phyloP scores from a whole-genome alignment of 352 stramenopile genomes.

The Halophytophthora batemanensis region DNA sequence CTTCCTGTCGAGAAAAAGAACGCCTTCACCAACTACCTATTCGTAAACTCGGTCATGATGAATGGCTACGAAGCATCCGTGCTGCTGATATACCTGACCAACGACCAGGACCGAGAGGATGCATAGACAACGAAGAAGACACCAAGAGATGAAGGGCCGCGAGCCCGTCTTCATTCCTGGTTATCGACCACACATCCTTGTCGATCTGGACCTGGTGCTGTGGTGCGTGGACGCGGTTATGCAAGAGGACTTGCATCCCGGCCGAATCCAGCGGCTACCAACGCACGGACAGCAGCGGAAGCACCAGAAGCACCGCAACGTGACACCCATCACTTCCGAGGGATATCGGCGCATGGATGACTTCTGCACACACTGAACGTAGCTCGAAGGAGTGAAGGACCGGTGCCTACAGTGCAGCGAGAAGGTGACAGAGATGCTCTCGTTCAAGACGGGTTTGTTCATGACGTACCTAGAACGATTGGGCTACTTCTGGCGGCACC shows the following conservation, averaged over 20 bases:
- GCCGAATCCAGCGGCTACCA: background rate
- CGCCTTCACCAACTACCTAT: background rate
- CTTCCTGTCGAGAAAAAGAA: background rate
- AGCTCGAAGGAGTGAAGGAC: background rate
- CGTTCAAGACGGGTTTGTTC: conserved; percentile 17
- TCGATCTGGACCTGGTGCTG: conserved; percentile 10
- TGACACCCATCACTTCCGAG: background rate
- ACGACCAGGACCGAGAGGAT: no score
- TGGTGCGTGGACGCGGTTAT: conserved; percentile 4
- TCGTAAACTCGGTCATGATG: conserved; percentile 6
- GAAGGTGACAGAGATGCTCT: conserved; percentile 9
- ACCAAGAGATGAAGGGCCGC: conserved; percentile 1
- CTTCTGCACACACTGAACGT: background rate
- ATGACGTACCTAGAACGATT: conserved; percentile 4
- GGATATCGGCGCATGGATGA: conserved; percentile 3
- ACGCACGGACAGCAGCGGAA: background rate
- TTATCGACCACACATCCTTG: conserved; percentile 4
- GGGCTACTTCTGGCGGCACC: conserved; percentile 11
- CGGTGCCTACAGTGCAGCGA: background rate
- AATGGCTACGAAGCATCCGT: conserved; percentile 7
- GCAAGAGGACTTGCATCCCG: background rate
- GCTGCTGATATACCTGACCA: background rate
- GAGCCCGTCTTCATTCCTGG: conserved; percentile 2
- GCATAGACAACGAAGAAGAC: background rate
- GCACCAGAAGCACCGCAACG: background rate